Evolutionary conservation across 2,329 filamentous ascomycete species (phyloP).

Genomic region (Aspergillus sp.): DNA sequence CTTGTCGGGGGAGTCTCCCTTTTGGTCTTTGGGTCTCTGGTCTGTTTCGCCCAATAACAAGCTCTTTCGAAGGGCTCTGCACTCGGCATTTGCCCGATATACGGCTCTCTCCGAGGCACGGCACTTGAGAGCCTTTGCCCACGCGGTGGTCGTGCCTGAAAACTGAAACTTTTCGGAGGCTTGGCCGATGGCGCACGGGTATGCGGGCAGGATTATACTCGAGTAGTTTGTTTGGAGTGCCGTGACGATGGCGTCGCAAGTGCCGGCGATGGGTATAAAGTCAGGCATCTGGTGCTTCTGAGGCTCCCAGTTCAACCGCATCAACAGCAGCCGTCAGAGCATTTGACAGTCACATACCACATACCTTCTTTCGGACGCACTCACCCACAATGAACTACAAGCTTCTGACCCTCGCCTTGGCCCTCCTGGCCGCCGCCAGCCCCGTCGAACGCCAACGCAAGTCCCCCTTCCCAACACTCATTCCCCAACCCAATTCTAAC

Average conservation of each 20-base stretch:
- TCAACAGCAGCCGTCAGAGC: neutral
- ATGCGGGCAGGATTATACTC: too few relatives aligned
- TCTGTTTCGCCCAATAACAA: neutral
- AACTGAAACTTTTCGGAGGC: neutral
- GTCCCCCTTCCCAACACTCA: neutral
- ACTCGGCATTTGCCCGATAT: too few relatives aligned
- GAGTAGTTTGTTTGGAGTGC: neutral
- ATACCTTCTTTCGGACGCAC: too few relatives aligned
- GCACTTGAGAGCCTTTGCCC: neutral
- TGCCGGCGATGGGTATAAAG: neutral
- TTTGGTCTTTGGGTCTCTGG: neutral
- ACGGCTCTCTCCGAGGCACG: neutral
- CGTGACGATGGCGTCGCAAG: neutral
- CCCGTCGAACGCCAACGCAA: conserved; percentile 9
- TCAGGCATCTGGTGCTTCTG: too few relatives aligned
- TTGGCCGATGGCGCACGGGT: neutral
- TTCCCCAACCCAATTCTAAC: neutral
- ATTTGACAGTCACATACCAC: too few relatives aligned
- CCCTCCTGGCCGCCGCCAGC: conserved; percentile 1
- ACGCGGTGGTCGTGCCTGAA: neutral
- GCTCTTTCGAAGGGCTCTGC: neutral
- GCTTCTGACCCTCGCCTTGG: conserved; percentile 2
- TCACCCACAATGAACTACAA: conserved; percentile 1
- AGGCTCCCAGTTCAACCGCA: neutral
- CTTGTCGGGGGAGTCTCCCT: neutral